Evolutionary conservation across 805 yeast species (phyloP), one percentile per base, ranked within the genome.

Genomic region (Hagleromyces aurorensis): DNA sequence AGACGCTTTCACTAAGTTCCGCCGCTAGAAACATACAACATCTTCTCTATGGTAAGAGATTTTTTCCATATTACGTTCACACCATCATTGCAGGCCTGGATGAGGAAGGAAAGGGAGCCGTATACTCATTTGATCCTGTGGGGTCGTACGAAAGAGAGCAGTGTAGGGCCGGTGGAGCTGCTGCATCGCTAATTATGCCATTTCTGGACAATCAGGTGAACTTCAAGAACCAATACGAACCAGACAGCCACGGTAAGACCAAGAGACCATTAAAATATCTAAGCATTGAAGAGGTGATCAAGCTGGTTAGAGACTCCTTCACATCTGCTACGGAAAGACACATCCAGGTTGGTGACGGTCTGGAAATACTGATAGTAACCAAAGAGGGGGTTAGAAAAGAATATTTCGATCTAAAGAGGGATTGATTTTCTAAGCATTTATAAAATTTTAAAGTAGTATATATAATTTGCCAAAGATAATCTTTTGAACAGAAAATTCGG

Each of bases 61-160:
- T 91, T 48, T 91, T 91, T 74, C 98, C 98, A 13, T 91, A 84
- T 65, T 91, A 91, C 53, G 96, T 87, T 18, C 86, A 86, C 55
- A 91, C 97, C 4, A 78, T 91, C 46, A 69, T 91, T 48, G 96
- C 96, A 3, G 98, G 98, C 12, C 67, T 91, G 41, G 96, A 86
- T 52, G 69, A 65, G 37, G 65, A 67, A 15, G 98, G 98, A 8
- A 78, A 78, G 47, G 98, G 98, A 21, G 85, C 95, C 2, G 84
- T 91, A 20, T 91, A 83, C 58, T 87, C 97, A 9, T 91, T 84
- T 57, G 98, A 91, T 56, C 97, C 97, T 1, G 95, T 91, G 34
- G 98, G 98, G 3, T 85, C 96, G 2, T 91, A 91, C 55, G 97
- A 91, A 62, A 75, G 96, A 49, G 96, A 87, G 57, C 95, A 87